Conservation (phyloP, 192 early-diverging fungal genomes). For the Coemansia sp. region DNA sequence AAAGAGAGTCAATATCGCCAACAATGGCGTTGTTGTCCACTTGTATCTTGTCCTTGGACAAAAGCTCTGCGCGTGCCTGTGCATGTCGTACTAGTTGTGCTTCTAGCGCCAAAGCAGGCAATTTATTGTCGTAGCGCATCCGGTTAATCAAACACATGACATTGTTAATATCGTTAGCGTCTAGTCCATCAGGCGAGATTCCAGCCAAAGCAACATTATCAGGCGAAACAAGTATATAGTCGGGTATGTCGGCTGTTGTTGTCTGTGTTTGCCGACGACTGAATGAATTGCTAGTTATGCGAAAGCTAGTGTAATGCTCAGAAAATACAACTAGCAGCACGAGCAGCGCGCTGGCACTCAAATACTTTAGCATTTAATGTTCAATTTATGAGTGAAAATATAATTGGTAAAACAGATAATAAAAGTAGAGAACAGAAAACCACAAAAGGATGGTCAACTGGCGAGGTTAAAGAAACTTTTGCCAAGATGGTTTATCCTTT, state of each 20-base stretch:
- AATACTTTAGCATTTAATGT: no score
- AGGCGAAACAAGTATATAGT: conserved; percentile 44
- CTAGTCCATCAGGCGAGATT: conserved; percentile 19
- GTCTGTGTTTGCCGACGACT: no score
- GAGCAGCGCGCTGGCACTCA: no score
- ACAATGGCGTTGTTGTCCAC: conserved; percentile 13
- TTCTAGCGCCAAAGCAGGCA: conserved; percentile 28
- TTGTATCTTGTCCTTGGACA: conserved; percentile 4
- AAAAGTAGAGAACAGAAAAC: no score
- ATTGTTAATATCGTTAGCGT: conserved; percentile 27
- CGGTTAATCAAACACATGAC: conserved; percentile 44
- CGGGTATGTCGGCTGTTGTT: conserved; percentile 16
- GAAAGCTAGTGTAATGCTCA: no score
- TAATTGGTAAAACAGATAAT: no score
- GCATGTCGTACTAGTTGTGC: conserved; percentile 37
- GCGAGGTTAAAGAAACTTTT: no score
- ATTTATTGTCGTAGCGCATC: conserved; percentile 22
- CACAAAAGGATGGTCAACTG: no score
- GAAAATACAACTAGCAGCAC: no score
- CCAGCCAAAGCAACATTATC: conserved; percentile 43
- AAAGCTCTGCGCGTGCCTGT: conserved; percentile 32
- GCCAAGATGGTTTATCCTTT: no score
- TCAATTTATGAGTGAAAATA: no score
- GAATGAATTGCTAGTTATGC: no score
- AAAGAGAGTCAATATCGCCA: conserved; percentile 3